Conservation (phyloP, 257 asterid genomes). For the Nicotiana noctiflora region DNA sequence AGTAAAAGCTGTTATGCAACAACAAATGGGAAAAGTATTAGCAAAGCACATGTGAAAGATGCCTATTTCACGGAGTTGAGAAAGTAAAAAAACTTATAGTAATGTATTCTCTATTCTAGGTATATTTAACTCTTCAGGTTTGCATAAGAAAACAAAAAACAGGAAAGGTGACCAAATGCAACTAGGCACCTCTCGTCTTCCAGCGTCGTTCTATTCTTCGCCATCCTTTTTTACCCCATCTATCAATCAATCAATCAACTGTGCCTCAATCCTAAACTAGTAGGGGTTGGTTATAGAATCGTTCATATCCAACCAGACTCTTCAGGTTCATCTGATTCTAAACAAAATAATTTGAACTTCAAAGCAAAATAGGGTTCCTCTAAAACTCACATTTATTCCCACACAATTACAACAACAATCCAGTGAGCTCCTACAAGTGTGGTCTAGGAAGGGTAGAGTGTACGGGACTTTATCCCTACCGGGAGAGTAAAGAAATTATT, state of each 20-base stretch:
- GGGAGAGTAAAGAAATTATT: too few relatives aligned
- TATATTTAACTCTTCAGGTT: not conserved
- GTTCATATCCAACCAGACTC: not conserved
- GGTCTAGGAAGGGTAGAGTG: too few relatives aligned
- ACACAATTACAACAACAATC: not conserved
- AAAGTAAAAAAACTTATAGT: not conserved
- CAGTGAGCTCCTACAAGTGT: too few relatives aligned
- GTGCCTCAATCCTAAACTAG: not conserved
- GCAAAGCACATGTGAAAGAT: not conserved
- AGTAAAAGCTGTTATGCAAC: slow-evolving; percentile 6
- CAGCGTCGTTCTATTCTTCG: not conserved
- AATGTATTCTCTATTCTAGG: not conserved
- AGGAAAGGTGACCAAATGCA: not conserved
- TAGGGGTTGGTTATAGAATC: not conserved
- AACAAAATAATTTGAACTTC: not conserved
- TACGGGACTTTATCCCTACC: too few relatives aligned
- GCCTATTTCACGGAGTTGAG: not conserved
- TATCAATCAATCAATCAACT: not conserved
- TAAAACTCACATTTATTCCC: not conserved
- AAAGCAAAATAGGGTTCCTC: not conserved
- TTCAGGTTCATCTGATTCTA: not conserved
- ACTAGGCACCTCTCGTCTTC: not conserved
- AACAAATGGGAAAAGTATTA: not conserved
- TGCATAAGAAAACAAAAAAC: not conserved
- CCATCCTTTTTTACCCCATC: not conserved